Evolutionary conservation across 371 early-diverging fungal genomes (phyloP).

Genomic region (Globomyces sp.): DNA sequence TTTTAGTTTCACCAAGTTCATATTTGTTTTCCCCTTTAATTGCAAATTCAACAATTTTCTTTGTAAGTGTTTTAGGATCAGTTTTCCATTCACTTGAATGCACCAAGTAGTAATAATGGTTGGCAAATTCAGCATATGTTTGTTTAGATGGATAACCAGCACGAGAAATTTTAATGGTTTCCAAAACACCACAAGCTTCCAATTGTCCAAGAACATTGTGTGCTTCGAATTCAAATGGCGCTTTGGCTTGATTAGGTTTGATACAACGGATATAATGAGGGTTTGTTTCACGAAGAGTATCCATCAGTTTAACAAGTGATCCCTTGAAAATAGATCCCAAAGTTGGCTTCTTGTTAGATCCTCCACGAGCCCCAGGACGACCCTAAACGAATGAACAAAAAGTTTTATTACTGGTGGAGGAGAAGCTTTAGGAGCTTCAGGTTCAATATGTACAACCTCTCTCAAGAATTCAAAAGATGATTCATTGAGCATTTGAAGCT

Average conservation of each 20-base stretch:
- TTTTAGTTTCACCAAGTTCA: constrained; percentile 95
- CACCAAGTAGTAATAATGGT: constrained; percentile 87
- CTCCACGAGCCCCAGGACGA: constrained; percentile 24
- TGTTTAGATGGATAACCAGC: constrained; percentile 98
- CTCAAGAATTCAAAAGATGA: constrained; percentile 72
- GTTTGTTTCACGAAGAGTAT: constrained; percentile 87
- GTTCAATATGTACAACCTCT: constrained; percentile 55
- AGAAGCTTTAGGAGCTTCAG: constrained; percentile 17
- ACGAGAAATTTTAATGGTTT: constrained; percentile 98
- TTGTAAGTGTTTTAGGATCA: constrained; percentile 44
- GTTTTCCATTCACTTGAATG: constrained; percentile 67
- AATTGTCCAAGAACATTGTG: constrained; percentile 93
- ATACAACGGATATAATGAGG: constrained; percentile 98
- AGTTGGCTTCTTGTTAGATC: constrained; percentile 64
- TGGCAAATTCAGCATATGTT: constrained; percentile 89
- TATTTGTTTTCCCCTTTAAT: constrained; percentile 82
- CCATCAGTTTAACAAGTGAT: constrained; percentile 89
- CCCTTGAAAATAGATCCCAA: constrained; percentile 84
- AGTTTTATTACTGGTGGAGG: constrained; percentile 1
- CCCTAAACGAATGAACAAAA: not conserved
- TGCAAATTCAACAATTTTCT: constrained; percentile 63
- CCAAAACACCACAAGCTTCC: constrained; percentile 99
- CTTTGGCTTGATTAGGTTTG: constrained; percentile 94
- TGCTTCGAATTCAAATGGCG: constrained; percentile 86
- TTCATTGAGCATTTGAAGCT: constrained; percentile 66